Conservation (phyloP, 2,329 filamentous ascomycete species). For the Fusarium austroafricanum region DNA sequence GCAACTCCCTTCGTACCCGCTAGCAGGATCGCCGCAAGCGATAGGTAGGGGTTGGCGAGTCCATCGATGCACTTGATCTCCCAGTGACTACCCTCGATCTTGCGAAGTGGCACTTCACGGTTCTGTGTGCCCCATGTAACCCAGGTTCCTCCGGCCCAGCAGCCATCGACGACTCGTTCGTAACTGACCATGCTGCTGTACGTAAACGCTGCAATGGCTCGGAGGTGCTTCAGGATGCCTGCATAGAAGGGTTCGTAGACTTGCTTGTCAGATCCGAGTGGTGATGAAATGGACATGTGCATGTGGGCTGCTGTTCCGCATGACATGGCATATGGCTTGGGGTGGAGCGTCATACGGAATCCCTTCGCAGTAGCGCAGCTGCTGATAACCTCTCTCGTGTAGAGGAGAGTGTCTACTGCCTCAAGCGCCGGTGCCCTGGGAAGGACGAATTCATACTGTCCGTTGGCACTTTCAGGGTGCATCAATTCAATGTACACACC, state of each 20-base stretch:
- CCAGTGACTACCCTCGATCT: slow-evolving; percentile 76
- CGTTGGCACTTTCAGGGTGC: slow-evolving; percentile 77
- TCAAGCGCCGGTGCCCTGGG: slow-evolving; percentile 70
- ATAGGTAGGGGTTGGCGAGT: slow-evolving; percentile 81
- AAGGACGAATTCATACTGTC: slow-evolving; percentile 83
- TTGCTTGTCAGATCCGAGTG: slow-evolving; percentile 52
- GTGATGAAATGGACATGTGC: slow-evolving; percentile 73
- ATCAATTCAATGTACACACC: slow-evolving; percentile 78
- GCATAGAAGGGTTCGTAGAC: slow-evolving; percentile 76
- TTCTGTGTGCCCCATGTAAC: slow-evolving; percentile 86
- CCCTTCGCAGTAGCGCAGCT: slow-evolving; percentile 71
- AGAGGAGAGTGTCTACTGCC: slow-evolving; percentile 78
- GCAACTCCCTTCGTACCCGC: slow-evolving; percentile 48
- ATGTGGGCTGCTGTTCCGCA: slow-evolving; percentile 76
- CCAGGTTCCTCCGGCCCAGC: slow-evolving; percentile 83
- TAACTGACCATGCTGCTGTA: slow-evolving; percentile 76
- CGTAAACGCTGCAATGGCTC: slow-evolving; percentile 75
- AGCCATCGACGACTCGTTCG: slow-evolving; percentile 73
- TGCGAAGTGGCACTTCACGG: slow-evolving; percentile 78
- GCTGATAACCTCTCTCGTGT: slow-evolving; percentile 76
- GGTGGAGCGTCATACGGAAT: slow-evolving; percentile 77
- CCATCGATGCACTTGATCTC: slow-evolving; percentile 85
- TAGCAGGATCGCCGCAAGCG: slow-evolving; percentile 49
- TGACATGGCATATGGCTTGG: slow-evolving; percentile 70
- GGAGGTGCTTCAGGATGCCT: slow-evolving; percentile 74